Percentiles rank a stretch among this genome's conserved stretches.
These are phyloP conservation scores for Besnoitia besnoiti DNA, from an alignment of 169 alveolate genomes.

Conservation along the genomic window DNA sequence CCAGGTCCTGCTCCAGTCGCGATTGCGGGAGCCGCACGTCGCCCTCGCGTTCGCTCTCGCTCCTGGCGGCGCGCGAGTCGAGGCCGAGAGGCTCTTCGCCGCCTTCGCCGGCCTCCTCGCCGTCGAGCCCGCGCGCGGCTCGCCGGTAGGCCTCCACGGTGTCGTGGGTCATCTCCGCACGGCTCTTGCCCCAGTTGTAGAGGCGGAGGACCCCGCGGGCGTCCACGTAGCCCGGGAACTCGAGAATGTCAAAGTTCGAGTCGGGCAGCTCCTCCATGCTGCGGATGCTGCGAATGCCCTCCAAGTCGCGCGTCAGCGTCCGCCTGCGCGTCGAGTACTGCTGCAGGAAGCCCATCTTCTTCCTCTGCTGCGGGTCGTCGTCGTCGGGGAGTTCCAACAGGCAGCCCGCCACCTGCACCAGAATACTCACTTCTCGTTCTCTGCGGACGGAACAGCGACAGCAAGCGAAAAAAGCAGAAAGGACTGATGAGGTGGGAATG, in stretches of 20 bases:
- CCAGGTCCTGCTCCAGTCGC: neutral
- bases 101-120: neutral
- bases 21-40: neutral
- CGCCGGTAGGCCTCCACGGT: slow-evolving; percentile 6
- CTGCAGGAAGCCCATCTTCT: neutral
- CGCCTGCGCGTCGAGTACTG: neutral
- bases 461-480: neutral
- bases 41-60: neutral
- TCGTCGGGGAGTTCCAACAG: slow-evolving; percentile 43
- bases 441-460: slow-evolving; percentile 15
- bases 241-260: slow-evolving; percentile 53
- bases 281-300: slow-evolving; percentile 51
- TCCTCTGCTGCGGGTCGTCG: neutral
- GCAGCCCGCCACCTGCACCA: slow-evolving; percentile 60
- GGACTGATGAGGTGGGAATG: neutral
- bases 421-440: slow-evolving; percentile 38
- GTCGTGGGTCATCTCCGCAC: slow-evolving; percentile 41
- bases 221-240: slow-evolving; percentile 63
- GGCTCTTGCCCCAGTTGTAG: slow-evolving; percentile 52
- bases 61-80: neutral
- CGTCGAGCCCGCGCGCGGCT: slow-evolving; percentile 22
- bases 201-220: slow-evolving; percentile 52
- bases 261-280: slow-evolving; percentile 54
- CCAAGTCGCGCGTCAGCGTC: slow-evolving; percentile 42
- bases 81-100: too few relatives aligned